Base-by-base conservation (phyloP, 2,329 filamentous ascomycete genomes). In the Ascochyta fabae region DNA sequence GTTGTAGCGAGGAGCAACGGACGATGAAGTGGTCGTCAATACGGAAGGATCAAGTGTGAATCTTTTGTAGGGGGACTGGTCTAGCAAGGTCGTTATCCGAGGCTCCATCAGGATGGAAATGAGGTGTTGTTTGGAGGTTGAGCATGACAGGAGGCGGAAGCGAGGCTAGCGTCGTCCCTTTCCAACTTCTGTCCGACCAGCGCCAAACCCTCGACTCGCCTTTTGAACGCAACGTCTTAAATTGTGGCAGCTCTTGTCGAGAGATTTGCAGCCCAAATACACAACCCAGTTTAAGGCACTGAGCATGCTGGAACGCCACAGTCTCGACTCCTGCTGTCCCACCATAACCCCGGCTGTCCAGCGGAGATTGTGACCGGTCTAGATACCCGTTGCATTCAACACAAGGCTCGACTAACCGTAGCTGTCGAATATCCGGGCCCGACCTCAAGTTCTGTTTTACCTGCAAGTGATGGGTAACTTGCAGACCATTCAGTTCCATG, bases 1-100 rank as follows among this genome's bases (percentile, higher is more conserved):
- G 13, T 61, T 54, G n/a, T 62, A 62, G 12, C 59, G 57, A 15
- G 60, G 48, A 12, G 58, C 50, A 26, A 40, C 35, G 13, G 57
- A 38, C 16, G 50, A 55, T 2, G 57, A 51, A 13, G 29, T 31
- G 22, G 53, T 43, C 3, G 60, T 40, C 8, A 58, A 39, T 12
- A 60, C 54, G 24, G 56, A 48, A n/a, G 60, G 47, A n/a, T 65
- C 59, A 42, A 60, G 38, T 15, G 51, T 44, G n/a, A 42, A 52
- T 22, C 60, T 65, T 29, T 61, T 61, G 36, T 61, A 41, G n/a
- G 57, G 47, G n/a, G 60, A 59, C 34, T 60, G 53, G 16, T 59
- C 66, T 19, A 71, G 53, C 26, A 71, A 54, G 6, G 62, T 69
- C 23, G 67, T 59, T 65, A 71, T 71, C 29, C 67, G 66, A 48